Conservation (phyloP, 139 green algal genomes). For the Micractinium sp. region DNA sequence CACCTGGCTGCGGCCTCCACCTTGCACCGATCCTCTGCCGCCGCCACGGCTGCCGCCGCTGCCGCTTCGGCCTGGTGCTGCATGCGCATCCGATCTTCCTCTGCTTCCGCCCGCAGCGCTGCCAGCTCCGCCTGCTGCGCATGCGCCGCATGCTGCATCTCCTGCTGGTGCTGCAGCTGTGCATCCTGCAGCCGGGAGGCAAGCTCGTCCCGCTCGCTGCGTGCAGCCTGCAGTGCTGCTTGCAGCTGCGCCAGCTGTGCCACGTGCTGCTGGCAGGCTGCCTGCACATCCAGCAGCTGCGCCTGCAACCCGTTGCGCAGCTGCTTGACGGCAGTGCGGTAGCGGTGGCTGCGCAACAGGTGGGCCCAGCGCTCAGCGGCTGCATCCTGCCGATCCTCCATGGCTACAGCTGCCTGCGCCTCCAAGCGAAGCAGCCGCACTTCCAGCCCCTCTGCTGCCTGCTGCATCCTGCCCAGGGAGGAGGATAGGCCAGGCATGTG, state of each 20-base stretch:
- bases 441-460: neutral
- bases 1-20: conserved; percentile 14
- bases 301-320: conserved; percentile 21
- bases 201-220: neutral
- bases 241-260: neutral
- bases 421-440: conserved; percentile 32
- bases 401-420: conserved; percentile 12
- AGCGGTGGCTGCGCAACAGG: conserved; percentile 6
- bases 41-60: neutral
- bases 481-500: neutral
- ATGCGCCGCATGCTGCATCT: neutral
- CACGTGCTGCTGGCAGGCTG: conserved; percentile 16
- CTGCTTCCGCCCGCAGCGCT: neutral
- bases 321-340: conserved; percentile 3
- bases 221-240: neutral
- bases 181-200: neutral
- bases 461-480: neutral
- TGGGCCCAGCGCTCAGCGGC: conserved; percentile 4
- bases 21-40: conserved; percentile 9
- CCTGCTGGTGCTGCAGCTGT: neutral
- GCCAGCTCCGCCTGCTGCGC: neutral
- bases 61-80: conserved; percentile 2
- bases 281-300: conserved; percentile 30
- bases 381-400: neutral
- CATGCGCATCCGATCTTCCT: neutral